Percentiles rank a stretch among this genome's conserved stretches.
phyloP scores from a whole-genome alignment of 768 basidiomycete genomes.

The Lactifluus piperatus region DNA sequence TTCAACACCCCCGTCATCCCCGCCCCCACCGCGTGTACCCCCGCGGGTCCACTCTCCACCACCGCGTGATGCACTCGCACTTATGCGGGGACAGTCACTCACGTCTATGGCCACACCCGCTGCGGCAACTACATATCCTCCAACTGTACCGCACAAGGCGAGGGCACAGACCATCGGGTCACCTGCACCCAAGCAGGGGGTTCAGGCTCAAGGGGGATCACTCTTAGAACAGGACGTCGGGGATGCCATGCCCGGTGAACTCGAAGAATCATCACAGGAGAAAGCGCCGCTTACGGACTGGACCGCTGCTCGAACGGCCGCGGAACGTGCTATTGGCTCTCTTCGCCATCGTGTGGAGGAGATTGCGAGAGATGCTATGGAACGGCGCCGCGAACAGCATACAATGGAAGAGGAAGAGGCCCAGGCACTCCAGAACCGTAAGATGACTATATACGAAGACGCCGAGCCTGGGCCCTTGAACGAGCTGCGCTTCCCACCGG shows the following conservation, averaged over 20 bases:
- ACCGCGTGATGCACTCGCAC: conserved; percentile 13
- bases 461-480: conserved; percentile 4
- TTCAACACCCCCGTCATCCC: conserved; percentile 14
- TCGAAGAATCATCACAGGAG: conserved; percentile 1
- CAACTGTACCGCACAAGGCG: not conserved
- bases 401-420: conserved; percentile 7
- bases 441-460: conserved; percentile 13
- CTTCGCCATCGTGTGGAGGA: conserved; percentile 12
- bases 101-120: not conserved
- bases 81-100: conserved; percentile 17
- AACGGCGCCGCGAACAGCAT: conserved; percentile 8
- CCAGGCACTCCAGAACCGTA: conserved; percentile 1
- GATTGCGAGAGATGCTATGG: conserved; percentile 10
- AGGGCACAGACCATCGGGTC: not conserved
- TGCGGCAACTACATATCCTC: not conserved
- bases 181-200: not conserved
- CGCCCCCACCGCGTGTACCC: conserved; percentile 10
- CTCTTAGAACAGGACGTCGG: conserved; percentile 11
- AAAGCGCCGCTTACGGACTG: conserved; percentile 7
- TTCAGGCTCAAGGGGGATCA: not conserved
- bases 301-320: conserved; percentile 7
- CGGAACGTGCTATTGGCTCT: conserved; percentile 12
- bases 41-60: conserved; percentile 9
- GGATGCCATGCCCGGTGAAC: conserved; percentile 13
- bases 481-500: conserved; percentile 16